These are phyloP conservation scores for Hylodesmum podocarpum DNA, from an alignment of 306 rosid genomes.

Conservation along the genomic window DNA sequence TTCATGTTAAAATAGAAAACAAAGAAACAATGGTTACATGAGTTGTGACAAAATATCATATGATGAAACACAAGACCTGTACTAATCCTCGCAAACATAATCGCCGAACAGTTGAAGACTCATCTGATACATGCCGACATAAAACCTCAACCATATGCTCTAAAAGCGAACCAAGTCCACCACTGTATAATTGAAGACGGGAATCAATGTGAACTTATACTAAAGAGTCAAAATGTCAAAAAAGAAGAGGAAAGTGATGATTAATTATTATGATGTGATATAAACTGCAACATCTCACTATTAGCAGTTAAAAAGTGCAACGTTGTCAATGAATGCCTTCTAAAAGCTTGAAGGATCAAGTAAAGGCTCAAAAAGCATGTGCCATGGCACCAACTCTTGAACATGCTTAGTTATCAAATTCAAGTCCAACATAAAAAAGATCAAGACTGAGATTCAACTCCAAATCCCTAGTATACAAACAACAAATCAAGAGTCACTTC, in stretches of 20 bases:
- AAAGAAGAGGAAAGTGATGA: background rate
- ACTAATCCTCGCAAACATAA: constrained; percentile 94
- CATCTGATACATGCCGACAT: constrained; percentile 86
- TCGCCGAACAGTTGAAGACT: constrained; percentile 86
- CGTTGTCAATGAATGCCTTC: background rate
- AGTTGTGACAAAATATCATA: background rate
- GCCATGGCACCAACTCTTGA: background rate
- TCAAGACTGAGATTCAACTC: background rate
- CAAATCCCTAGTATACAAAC: background rate
- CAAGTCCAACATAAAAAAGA: background rate
- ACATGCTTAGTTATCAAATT: background rate
- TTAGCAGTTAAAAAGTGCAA: constrained; percentile 10
- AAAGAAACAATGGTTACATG: constrained; percentile 7
- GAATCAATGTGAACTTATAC: constrained; percentile 28
- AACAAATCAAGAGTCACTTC: background rate
- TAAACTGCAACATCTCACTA: background rate
- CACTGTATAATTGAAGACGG: constrained; percentile 50
- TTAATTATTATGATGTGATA: constrained; percentile 4
- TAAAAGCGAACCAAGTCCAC: constrained; percentile 71
- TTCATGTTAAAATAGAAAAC: background rate
- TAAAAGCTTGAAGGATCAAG: background rate
- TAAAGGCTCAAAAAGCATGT: background rate
- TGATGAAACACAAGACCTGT: constrained; percentile 57
- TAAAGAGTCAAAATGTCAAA: background rate
- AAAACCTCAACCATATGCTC: constrained; percentile 88